A percentile compares a stretch with the other conserved stretches of the same genome.
Conservation (phyloP, 306 rosid species). For the Canavalia ensiformis region DNA sequence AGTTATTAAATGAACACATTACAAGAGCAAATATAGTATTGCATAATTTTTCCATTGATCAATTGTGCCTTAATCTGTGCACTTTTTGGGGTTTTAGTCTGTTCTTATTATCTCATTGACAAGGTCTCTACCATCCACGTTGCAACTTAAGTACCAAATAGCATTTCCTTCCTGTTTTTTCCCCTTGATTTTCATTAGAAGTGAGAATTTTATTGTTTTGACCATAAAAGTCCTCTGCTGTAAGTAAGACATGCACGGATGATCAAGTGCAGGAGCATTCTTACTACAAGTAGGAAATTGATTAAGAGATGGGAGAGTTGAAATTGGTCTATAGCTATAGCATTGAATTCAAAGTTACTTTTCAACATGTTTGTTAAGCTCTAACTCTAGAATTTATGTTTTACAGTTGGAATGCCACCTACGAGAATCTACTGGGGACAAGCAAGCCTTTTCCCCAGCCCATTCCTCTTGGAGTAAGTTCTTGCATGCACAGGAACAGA, state of each 20-base stretch:
- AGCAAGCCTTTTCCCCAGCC: conserved; percentile 69
- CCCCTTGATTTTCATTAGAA: not conserved
- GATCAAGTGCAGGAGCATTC: conserved; percentile 13
- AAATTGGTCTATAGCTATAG: conserved; percentile 19
- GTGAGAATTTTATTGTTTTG: not conserved
- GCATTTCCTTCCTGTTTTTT: not conserved
- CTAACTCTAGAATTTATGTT: conserved; percentile 39
- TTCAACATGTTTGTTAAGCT: conserved; percentile 20
- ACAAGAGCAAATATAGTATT: conserved; percentile 7
- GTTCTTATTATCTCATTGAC: conserved; percentile 2
- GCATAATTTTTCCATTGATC: conserved; percentile 35
- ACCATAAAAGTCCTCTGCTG: not conserved
- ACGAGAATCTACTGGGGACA: conserved; percentile 75
- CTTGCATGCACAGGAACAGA: not conserved
- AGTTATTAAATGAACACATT: conserved; percentile 23
- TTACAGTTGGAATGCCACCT: conserved; percentile 81
- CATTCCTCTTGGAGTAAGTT: conserved; percentile 83
- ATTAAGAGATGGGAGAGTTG: not conserved
- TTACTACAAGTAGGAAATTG: conserved; percentile 21
- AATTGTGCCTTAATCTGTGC: not conserved
- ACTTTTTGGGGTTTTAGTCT: not conserved
- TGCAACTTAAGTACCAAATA: not conserved
- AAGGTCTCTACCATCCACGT: conserved; percentile 3
- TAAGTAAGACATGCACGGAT: not conserved
- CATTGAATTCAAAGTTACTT: conserved; percentile 31